Conservation (phyloP, 1,284 basidiomycete species). For the Kwoniella shivajii region DNA sequence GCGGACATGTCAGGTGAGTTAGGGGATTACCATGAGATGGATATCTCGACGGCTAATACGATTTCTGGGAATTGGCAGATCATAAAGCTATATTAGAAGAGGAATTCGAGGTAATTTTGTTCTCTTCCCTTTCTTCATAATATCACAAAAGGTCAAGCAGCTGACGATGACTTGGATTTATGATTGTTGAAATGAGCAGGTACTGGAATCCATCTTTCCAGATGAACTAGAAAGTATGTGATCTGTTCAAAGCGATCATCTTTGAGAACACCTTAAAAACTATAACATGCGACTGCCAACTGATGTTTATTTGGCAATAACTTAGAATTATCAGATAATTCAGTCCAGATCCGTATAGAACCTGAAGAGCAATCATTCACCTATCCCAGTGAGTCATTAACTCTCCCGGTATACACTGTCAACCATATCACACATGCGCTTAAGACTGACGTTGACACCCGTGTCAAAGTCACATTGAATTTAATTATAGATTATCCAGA, state of each 20-base stretch:
- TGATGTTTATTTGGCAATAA: slow-evolving; percentile 51
- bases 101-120: slow-evolving; percentile 75
- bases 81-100: slow-evolving; percentile 62
- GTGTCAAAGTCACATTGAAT: slow-evolving; percentile 72
- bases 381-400: slow-evolving; percentile 30
- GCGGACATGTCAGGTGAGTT: slow-evolving; percentile 11
- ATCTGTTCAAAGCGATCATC: no score
- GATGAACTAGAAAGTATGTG: slow-evolving; percentile 87
- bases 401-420: not conserved
- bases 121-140: not conserved
- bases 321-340: slow-evolving; percentile 79
- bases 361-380: slow-evolving; percentile 68
- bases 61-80: slow-evolving; percentile 32
- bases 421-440: not conserved
- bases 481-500: slow-evolving; percentile 71
- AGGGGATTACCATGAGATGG: not conserved
- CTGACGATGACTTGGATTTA: not conserved
- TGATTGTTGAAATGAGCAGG: slow-evolving; percentile 58
- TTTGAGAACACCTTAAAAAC: no score
- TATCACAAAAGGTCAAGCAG: not conserved
- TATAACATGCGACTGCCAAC: not conserved
- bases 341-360: slow-evolving; percentile 82
- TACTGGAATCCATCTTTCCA: slow-evolving; percentile 93
- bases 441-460: not conserved
- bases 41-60: not conserved